Percentiles rank a stretch among this genome's conserved stretches.
phyloP scores from a whole-genome alignment of 2,329 filamentous ascomycete species.

The Penicillium psychrosexuale region DNA sequence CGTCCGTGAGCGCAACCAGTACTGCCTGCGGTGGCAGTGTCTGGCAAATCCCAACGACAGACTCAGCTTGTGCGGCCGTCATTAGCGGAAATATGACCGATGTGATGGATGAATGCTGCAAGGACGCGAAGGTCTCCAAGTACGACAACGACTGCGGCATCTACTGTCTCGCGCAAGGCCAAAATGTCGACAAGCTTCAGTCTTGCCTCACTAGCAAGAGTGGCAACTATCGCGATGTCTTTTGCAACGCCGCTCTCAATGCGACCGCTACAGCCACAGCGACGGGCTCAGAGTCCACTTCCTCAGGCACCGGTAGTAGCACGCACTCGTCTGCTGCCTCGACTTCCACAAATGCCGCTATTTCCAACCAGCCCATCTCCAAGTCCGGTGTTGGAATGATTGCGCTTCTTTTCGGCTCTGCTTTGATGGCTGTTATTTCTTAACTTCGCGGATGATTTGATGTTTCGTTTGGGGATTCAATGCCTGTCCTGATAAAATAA shows the following conservation, averaged over 20 bases:
- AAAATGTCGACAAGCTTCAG: conserved; percentile 36
- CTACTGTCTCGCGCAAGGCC: conserved; percentile 50
- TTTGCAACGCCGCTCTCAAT: conserved; percentile 43
- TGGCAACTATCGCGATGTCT: conserved; percentile 40
- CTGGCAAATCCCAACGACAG: conserved; percentile 46
- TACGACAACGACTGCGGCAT: conserved; percentile 51
- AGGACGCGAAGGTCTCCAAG: conserved; percentile 42
- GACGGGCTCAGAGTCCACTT: conserved; percentile 16
- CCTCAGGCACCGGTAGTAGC: conserved; percentile 13
- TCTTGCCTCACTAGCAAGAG: conserved; percentile 44
- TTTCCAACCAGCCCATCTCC: conserved; percentile 21
- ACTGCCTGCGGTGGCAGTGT: conserved; percentile 28
- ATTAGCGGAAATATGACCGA: conserved; percentile 42
- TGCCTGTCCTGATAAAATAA: neutral
- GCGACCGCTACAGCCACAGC: conserved; percentile 40
- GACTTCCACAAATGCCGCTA: conserved; percentile 22
- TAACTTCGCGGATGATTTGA: conserved; percentile 16
- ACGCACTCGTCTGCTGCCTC: conserved; percentile 7
- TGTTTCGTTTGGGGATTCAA: neutral
- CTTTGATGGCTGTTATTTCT: conserved; percentile 27
- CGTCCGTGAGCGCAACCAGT: conserved; percentile 20
- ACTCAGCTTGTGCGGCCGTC: conserved; percentile 47
- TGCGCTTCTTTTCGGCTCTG: conserved; percentile 32
- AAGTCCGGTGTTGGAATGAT: conserved; percentile 32
- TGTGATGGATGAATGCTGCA: conserved; percentile 49